Base-by-base conservation (phyloP, 129 eudicot species). In the Sambucus nigra region DNA sequence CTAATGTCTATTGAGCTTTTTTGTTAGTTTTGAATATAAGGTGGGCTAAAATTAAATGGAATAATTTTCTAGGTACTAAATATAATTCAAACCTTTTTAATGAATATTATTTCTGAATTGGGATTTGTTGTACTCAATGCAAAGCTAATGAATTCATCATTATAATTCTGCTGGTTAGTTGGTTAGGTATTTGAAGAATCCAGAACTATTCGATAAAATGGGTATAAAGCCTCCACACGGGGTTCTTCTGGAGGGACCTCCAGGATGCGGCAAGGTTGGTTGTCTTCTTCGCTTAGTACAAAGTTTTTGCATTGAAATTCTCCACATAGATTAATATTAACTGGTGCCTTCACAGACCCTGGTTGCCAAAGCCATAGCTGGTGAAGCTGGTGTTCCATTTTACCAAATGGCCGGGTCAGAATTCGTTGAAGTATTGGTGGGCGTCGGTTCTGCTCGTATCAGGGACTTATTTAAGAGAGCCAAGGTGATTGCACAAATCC, bases 321-420 rank as follows among this genome's bases (percentile, higher is more conserved):
- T 57, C 31, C 28, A 53, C 31, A 0, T 33, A 53, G 17, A 41
- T 31, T n/a, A 19, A 47, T 31, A 5, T n/a, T 57, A 47, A 63
- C 38, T 44, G 29, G 24, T 10, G 33, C 38, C 15, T 69, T 51
- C 46, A 25, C 72, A 88, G 97, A 89, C 97, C 47, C 70, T 89
- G 62, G 86, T 89, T 59, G 97, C 97, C 13, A 89, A 89, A 57
- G 97, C 97, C 35, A 89, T 84, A 64, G 97, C 97, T 32, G 97
- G 97, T 55, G 97, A 89, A 76, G 95, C 97, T 25, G 97, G 93
- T 45, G 95, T 89, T 71, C 97, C 97, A 5, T 89, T 84, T 76
- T 84, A 84, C 72, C 88, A 84, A 76, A 89, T 89, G 95, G 95
- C 97, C 27, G 97, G 97, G 38, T 89, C 97, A 51, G 97, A 89